Evolutionary conservation across 129 eudicot genomes (phyloP).

Genomic region (Arctium lappa): DNA sequence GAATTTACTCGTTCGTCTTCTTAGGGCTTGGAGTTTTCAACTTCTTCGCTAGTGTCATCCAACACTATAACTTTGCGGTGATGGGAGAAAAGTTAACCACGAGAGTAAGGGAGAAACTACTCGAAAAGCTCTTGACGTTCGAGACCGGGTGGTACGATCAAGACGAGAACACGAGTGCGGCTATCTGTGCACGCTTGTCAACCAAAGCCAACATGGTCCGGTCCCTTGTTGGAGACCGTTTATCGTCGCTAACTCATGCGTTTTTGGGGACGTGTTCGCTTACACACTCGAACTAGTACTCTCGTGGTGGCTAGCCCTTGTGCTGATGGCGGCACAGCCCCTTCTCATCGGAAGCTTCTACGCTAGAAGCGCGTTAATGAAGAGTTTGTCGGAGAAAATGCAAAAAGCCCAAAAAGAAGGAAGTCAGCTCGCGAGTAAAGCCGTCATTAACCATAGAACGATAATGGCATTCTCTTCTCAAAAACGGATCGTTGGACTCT

Average conservation of each 20-base stretch:
- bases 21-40: conserved; percentile 34
- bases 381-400: conserved; percentile 25
- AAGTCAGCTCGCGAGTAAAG: conserved; percentile 45
- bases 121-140: conserved; percentile 38
- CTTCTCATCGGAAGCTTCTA: conserved; percentile 39
- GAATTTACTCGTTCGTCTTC: conserved; percentile 29
- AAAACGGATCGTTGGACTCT: conserved; percentile 30
- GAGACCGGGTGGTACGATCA: conserved; percentile 47
- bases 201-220: conserved; percentile 45
- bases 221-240: conserved; percentile 40
- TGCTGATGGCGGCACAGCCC: conserved; percentile 46
- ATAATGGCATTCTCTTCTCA: conserved; percentile 51
- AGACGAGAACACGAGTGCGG: conserved; percentile 48
- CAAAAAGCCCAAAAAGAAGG: conserved; percentile 49
- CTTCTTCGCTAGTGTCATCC: conserved; percentile 33
- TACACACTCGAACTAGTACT: conserved; percentile 23
- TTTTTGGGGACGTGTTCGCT: conserved; percentile 27
- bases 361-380: conserved; percentile 21
- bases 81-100: conserved; percentile 46
- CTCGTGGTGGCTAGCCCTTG: conserved; percentile 45
- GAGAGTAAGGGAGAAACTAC: conserved; percentile 31
- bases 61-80: conserved; percentile 38
- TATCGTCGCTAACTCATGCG: conserved; percentile 36
- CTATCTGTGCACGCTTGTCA: conserved; percentile 38
- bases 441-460: conserved; percentile 38